phyloP scores from a whole-genome alignment of 768 basidiomycete species.

The Gymnopilus dilepis region DNA sequence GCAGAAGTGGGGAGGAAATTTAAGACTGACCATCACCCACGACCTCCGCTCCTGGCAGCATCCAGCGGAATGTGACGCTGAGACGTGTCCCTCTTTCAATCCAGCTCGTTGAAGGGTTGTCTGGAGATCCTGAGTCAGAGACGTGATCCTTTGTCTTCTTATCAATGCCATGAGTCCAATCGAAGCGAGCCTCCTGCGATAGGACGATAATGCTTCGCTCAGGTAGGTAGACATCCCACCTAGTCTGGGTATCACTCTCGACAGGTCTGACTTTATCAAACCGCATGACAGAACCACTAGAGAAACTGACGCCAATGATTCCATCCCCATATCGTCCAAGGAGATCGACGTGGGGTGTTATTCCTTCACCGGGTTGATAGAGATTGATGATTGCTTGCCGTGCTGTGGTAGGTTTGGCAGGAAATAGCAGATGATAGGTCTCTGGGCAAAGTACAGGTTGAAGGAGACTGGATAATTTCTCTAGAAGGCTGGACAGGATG shows the following conservation, averaged over 20 bases:
- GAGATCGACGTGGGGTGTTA: constrained; percentile 87
- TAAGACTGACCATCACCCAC: constrained; percentile 48
- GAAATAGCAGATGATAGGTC: constrained; percentile 66
- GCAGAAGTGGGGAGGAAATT: background rate
- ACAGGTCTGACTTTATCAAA: constrained; percentile 49
- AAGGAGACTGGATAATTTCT: constrained; percentile 52
- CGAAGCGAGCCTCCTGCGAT: constrained; percentile 80
- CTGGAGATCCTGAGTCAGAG: constrained; percentile 7
- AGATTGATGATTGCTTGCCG: constrained; percentile 91
- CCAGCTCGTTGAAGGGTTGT: constrained; percentile 34
- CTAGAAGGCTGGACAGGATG: constrained; percentile 59
- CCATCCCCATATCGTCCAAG: constrained; percentile 85
- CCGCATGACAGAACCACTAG: constrained; percentile 81
- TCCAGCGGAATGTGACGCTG: constrained; percentile 88
- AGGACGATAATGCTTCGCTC: constrained; percentile 79
- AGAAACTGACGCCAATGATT: constrained; percentile 86
- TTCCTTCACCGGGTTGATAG: constrained; percentile 89
- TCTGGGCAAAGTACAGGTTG: constrained; percentile 51
- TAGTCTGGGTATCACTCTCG: constrained; percentile 8
- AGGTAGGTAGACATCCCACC: constrained; percentile 71
- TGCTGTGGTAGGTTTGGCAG: constrained; percentile 49
- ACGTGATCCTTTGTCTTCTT: constrained; percentile 61
- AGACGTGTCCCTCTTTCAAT: constrained; percentile 62
- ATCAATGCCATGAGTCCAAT: constrained; percentile 90
- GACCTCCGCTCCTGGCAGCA: constrained; percentile 83